A percentile compares a stretch with the other conserved stretches of the same genome.
phyloP scores from a whole-genome alignment of 2,329 filamentous ascomycete genomes.

The Hirsutella thompsonii region DNA sequence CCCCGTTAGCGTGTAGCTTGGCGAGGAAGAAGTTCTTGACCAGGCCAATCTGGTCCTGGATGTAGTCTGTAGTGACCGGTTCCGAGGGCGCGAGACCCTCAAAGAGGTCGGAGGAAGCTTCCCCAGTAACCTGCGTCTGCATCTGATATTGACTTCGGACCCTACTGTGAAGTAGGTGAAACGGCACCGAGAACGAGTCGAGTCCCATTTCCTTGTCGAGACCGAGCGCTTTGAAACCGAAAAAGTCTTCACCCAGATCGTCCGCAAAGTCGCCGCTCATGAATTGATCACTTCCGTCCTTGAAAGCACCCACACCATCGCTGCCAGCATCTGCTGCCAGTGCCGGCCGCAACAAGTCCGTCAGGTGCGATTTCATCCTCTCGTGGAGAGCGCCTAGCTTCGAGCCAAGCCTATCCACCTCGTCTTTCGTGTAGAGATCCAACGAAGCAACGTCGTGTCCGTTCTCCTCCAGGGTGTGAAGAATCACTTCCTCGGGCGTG shows the following conservation, averaged over 20 bases:
- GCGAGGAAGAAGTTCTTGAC: conserved; percentile 84
- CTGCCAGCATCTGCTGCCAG: conserved; percentile 59
- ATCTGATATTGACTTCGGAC: conserved; percentile 77
- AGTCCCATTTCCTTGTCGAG: conserved; percentile 84
- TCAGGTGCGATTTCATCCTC: conserved; percentile 82
- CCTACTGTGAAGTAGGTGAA: conserved; percentile 86
- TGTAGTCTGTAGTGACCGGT: conserved; percentile 64
- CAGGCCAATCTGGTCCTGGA: conserved; percentile 72
- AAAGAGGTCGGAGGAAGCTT: conserved; percentile 49
- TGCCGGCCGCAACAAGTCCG: conserved; percentile 86
- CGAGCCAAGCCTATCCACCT: conserved; percentile 71
- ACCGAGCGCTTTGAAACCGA: conserved; percentile 91
- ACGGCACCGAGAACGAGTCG: conserved; percentile 76
- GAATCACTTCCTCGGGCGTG: conserved; percentile 70
- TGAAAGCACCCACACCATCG: conserved; percentile 84
- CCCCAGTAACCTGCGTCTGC: conserved; percentile 50
- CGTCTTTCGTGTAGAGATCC: conserved; percentile 82
- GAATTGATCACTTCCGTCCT: conserved; percentile 94
- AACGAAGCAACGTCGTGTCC: conserved; percentile 71
- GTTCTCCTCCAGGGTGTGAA: conserved; percentile 76
- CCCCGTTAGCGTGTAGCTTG: conserved; percentile 71
- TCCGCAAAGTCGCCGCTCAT: conserved; percentile 94
- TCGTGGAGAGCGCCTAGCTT: conserved; percentile 83
- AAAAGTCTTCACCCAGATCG: conserved; percentile 97
- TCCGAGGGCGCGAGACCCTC: conserved; percentile 57